Evolutionary conservation across 768 basidiomycete genomes (phyloP).

Genomic region (Grammothele lineata): DNA sequence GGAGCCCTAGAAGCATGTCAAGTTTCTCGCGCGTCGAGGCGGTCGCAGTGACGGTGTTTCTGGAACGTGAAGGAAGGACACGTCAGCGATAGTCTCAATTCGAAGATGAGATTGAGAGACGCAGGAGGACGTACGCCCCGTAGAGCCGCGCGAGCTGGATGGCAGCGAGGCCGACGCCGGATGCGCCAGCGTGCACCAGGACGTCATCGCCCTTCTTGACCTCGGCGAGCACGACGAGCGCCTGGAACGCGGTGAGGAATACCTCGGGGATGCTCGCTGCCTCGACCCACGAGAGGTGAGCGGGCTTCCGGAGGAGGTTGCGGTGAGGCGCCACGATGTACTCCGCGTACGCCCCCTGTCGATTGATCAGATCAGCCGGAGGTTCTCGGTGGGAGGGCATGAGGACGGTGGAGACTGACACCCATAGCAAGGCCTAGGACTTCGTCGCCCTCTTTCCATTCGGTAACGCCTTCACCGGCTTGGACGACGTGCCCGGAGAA

Average conservation of each 20-base stretch:
- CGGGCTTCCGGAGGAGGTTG: slow-evolving; percentile 72
- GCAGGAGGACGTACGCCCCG: slow-evolving; percentile 56
- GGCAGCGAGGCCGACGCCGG: slow-evolving; percentile 85
- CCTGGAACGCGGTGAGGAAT: slow-evolving; percentile 79
- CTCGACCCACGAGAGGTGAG: slow-evolving; percentile 71
- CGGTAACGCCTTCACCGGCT: slow-evolving; percentile 27
- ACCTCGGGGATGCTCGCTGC: slow-evolving; percentile 88
- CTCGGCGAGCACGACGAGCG: slow-evolving; percentile 61
- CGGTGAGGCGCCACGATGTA: slow-evolving; percentile 66
- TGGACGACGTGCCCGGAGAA: slow-evolving; percentile 65
- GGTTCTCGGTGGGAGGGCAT: neutral
- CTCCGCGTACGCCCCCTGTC: slow-evolving; percentile 87
- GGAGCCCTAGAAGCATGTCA: slow-evolving; percentile 63
- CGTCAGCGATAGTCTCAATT: slow-evolving; percentile 1
- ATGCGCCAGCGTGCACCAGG: slow-evolving; percentile 87
- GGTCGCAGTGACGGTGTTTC: slow-evolving; percentile 74
- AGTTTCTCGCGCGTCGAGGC: slow-evolving; percentile 84
- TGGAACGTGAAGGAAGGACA: slow-evolving; percentile 24
- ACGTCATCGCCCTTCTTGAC: slow-evolving; percentile 69
- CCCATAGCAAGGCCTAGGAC: slow-evolving; percentile 83
- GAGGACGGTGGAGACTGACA: slow-evolving; percentile 38
- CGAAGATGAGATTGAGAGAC: neutral
- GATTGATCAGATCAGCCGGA: neutral
- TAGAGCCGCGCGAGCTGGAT: slow-evolving; percentile 78
- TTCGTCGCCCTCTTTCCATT: slow-evolving; percentile 64